Evolutionary conservation across 2,329 filamentous ascomycete species (phyloP).

Genomic region (Biscogniauxia sp.): DNA sequence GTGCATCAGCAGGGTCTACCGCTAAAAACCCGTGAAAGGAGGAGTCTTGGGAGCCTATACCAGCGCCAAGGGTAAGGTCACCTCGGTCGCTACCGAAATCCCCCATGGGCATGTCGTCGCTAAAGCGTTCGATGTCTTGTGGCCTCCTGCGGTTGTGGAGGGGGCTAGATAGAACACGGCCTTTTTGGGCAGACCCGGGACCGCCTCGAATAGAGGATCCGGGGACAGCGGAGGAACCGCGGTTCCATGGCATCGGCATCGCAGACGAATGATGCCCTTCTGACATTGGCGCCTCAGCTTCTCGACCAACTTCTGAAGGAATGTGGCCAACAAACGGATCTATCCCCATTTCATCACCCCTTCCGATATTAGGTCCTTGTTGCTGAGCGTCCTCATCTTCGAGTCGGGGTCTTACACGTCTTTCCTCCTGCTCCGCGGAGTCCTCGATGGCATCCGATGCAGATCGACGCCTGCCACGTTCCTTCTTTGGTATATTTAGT

Average conservation of each 20-base stretch:
- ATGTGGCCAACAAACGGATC: constrained; percentile 14
- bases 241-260: constrained; percentile 54
- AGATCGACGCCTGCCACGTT: constrained; percentile 36
- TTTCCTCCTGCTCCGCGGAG: constrained; percentile 31
- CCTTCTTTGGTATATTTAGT: constrained; percentile 25
- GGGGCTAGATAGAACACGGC: constrained; percentile 41
- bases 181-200: constrained; percentile 38
- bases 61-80: constrained; percentile 26
- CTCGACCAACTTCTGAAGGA: constrained; percentile 36
- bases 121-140: constrained; percentile 46
- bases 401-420: constrained; percentile 39
- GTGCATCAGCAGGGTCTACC: constrained; percentile 8
- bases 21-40: constrained; percentile 28
- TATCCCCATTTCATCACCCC: constrained; percentile 2
- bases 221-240: constrained; percentile 44
- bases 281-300: constrained; percentile 62
- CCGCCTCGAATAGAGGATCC: constrained; percentile 45
- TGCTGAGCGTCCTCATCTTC: constrained; percentile 24
- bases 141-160: constrained; percentile 36
- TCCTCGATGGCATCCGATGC: constrained; percentile 44
- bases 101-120: constrained; percentile 38
- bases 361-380: constrained; percentile 19
- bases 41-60: constrained; percentile 31
- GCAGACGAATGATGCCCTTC: constrained; percentile 57
- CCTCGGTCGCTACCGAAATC: constrained; percentile 35